Evolutionary conservation across 768 basidiomycete species (phyloP).

Genomic region (Cystofilobasidium bisporidii): DNA sequence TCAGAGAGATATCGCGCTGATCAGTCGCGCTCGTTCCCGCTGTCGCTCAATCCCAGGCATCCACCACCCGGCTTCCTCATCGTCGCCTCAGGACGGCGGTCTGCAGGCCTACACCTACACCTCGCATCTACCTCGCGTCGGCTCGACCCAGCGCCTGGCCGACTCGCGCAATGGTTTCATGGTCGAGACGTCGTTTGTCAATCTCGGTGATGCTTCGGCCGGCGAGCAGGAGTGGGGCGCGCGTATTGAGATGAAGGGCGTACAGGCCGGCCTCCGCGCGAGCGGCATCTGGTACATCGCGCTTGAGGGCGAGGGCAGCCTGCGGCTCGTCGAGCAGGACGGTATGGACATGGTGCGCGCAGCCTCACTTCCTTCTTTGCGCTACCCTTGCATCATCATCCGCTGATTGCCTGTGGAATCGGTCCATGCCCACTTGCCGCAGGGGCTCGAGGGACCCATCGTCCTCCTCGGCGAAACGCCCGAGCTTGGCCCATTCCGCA

Average conservation of each 20-base stretch:
- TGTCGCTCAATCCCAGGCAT: not conserved
- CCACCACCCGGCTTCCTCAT: conserved; percentile 52
- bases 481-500: conserved; percentile 69
- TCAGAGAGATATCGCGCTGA: conserved; percentile 16
- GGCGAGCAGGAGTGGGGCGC: conserved; percentile 23
- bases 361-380: too few relatives aligned
- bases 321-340: conserved; percentile 58
- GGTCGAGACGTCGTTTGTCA: conserved; percentile 74
- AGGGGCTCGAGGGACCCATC: conserved; percentile 68
- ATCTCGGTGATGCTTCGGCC: conserved; percentile 36
- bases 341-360: conserved; percentile 59
- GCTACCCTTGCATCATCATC: too few relatives aligned
- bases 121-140: conserved; percentile 72
- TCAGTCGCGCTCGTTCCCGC: conserved; percentile 43
- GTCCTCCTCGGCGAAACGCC: conserved; percentile 63
- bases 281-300: conserved; percentile 81
- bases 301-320: conserved; percentile 70
- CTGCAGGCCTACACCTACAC: conserved; percentile 78
- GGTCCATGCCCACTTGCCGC: not conserved
- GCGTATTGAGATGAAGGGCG: conserved; percentile 42
- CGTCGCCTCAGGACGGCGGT: conserved; percentile 78
- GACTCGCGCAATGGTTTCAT: conserved; percentile 75
- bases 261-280: conserved; percentile 47
- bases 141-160: conserved; percentile 72
- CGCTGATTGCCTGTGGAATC: too few relatives aligned